Percentiles rank a stretch among this genome's conserved stretches.
phyloP scores from a whole-genome alignment of 192 early-diverging fungal species.

The Backusella psychrophila region DNA sequence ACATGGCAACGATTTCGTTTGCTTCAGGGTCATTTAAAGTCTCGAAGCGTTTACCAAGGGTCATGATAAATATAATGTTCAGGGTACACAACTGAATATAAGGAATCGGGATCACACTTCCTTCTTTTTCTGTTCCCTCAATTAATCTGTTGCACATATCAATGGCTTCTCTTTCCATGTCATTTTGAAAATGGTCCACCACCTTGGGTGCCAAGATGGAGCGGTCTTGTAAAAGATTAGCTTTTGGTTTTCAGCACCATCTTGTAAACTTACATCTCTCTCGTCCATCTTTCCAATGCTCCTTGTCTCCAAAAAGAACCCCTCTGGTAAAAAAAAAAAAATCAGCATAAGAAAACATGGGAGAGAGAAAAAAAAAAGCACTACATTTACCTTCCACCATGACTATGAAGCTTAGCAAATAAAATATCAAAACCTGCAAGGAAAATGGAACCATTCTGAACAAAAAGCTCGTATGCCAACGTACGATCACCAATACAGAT shows the following conservation, averaged over 20 bases:
- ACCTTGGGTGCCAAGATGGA: not conserved
- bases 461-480: not conserved
- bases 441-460: not conserved
- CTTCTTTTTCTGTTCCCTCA: not conserved
- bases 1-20: not conserved
- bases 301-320: not conserved
- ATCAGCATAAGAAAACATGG: not conserved
- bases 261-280: not conserved
- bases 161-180: not conserved
- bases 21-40: not conserved
- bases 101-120: not conserved
- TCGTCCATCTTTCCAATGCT: no score
- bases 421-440: not conserved
- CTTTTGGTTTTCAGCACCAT: not conserved
- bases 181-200: not conserved
- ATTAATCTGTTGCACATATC: not conserved
- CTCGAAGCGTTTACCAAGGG: not conserved
- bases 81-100: not conserved
- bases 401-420: not conserved
- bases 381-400: not conserved
- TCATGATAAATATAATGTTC: not conserved
- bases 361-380: not conserved
- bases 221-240: not conserved
- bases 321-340: not conserved
- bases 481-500: not conserved